Evolutionary conservation across 768 basidiomycete species (phyloP), one percentile per base, ranked within the genome.

Genomic region (Boletus vinaceobasis): DNA sequence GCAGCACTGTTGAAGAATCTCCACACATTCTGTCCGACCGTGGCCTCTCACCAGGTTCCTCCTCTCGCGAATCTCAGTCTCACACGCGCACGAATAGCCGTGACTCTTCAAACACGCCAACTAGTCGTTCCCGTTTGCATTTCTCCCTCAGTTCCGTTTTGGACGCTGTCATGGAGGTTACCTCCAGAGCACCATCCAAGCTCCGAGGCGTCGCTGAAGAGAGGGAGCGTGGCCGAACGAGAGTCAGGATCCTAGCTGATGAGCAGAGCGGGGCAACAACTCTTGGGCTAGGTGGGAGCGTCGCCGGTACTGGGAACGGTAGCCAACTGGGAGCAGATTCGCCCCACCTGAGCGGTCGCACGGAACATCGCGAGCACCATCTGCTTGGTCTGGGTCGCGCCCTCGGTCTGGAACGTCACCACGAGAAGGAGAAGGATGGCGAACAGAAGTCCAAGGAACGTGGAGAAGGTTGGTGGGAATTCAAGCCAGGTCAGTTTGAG

Each of bases 381-480:
- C 32, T 62, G 5, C 60, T 70, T 23, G 58, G 74, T 42, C 67
- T 84, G 8, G 74, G 78, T 13, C 79, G 65, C 6, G 29, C 64
- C 26, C 27, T 66, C 5, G 62, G 67, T 26, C 31, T 61, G 10
- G 61, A 64, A 26, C 57, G 57, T 35, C 56, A 61, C 26, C 43
- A 53, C 6, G 59, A 61, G 36, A 59, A 44, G 35, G 60, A 59
- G 1, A 44, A 57, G 32, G 56, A 53, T 2, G 38, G 33, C 0
- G 57, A 60, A 29, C 73, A 65, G 6, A 73, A 75, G 48, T 72
- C 61, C 29, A 75, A 77, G 52, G 76, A 77, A 23, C 67, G 66
- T 6, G 77, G 75, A 1, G 74, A 79, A 40, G 75, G 78, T 10
- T 97, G 93, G 90, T 90, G 86, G 65, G 95, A 95, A 71, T 97